phyloP scores from a whole-genome alignment of 306 rosid genomes.

The Rosa chinensis region DNA sequence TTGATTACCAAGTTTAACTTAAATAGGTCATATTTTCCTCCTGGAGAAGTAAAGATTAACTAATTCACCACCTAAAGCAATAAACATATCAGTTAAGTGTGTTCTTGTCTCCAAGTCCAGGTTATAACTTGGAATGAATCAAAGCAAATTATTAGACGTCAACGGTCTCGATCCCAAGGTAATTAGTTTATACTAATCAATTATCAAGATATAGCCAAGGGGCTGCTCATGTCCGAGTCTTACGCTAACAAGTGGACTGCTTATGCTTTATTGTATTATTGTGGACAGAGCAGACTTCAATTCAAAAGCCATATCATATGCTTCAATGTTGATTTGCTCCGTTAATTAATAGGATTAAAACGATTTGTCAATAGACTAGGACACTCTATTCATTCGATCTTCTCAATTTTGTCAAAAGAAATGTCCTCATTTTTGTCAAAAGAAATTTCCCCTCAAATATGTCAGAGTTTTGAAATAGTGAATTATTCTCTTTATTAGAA shows the following conservation, averaged over 20 bases:
- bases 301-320: neutral
- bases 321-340: neutral
- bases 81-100: neutral
- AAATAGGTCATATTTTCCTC: too few species aligned
- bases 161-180: slow-evolving; percentile 46
- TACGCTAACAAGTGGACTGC: slow-evolving; percentile 27
- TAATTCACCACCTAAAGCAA: too few species aligned
- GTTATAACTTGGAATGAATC: slow-evolving; percentile 9
- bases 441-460: neutral
- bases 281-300: neutral
- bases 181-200: neutral
- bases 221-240: slow-evolving; percentile 26
- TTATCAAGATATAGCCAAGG: neutral
- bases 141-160: slow-evolving; percentile 34
- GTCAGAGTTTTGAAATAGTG: slow-evolving; percentile 2
- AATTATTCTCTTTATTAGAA: neutral
- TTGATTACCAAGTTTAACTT: too few species aligned
- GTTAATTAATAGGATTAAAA: neutral
- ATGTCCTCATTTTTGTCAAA: neutral
- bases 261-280: neutral
- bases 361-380: neutral
- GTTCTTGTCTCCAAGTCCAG: slow-evolving; percentile 12
- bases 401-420: neutral
- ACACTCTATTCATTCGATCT: too few species aligned
- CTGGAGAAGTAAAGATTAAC: too few species aligned